Evolutionary conservation across 192 early-diverging fungal species (phyloP), one percentile per base, ranked within the genome.

Genomic region (Martensiomyces pterosporus): DNA sequence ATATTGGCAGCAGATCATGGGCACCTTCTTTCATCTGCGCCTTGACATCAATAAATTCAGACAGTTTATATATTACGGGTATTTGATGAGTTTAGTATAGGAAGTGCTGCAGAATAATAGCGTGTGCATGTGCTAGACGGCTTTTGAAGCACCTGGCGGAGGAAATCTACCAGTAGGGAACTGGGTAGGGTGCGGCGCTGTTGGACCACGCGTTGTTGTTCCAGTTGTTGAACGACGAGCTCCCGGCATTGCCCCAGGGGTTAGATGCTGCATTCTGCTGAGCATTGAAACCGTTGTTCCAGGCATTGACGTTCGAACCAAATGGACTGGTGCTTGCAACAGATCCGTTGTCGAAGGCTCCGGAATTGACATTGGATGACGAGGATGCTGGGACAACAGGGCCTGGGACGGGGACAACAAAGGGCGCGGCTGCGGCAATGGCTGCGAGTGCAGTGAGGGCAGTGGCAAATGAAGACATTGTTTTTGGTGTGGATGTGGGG

Each of bases 141-240:
- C n/a, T n/a, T n/a, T n/a, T n/a, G n/a, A n/a, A n/a, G n/a, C n/a
- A n/a, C n/a, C n/a, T n/a, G n/a, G n/a, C n/a, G n/a, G n/a, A 32
- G 26, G 2, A 4, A 4, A 36, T 37, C 32, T 60, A 71, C 68
- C 68, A 71, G 46, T 71, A 64, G 4, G 59, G 66, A 9, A 35
- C 50, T 0, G 68, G 68, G 34, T 65, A 65, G 24, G 60, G 60
- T 17, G 24, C 25, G 37, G 29, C 53, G 23, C 57, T 57, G 49
- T 72, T 72, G 62, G 46, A 64, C 69, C 69, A 72, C 25, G 69
- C 69, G 43, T 72, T 72, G 62, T 65, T 72, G 49, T 72, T 72
- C 69, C 69, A 72, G 62, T 72, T 64, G 62, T 72, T 72, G 32
- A 72, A 72, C 10, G 69, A 61, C 6, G 69, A 64, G 42, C 69